These are phyloP conservation scores for Radiomyces spectabilis DNA, from an alignment of 192 early-diverging fungal genomes.

Conservation along the genomic window DNA sequence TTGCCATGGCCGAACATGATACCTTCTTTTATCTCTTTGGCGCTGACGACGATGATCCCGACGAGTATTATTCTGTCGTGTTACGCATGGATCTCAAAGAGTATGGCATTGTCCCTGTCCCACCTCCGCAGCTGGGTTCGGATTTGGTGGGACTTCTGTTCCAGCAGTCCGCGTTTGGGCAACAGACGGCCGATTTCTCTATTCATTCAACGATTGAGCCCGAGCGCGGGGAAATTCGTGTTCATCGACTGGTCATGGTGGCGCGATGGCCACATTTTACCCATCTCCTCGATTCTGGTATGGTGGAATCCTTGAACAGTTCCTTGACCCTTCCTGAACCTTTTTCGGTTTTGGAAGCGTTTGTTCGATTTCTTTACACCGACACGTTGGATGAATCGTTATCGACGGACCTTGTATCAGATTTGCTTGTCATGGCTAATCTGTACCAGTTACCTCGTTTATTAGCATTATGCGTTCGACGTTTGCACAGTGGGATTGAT, in stretches of 20 bases:
- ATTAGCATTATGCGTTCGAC: conserved; percentile 35
- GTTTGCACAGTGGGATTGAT: conserved; percentile 37
- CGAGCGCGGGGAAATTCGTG: conserved; percentile 24
- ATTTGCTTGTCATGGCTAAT: conserved; percentile 53
- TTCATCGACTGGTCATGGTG: conserved; percentile 49
- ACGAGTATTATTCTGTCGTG: conserved; percentile 49
- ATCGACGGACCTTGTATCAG: conserved; percentile 31
- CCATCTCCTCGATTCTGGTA: conserved; percentile 44
- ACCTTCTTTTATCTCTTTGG: conserved; percentile 50
- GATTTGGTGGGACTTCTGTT: conserved; percentile 41
- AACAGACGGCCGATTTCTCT: conserved; percentile 34
- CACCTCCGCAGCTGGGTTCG: conserved; percentile 35
- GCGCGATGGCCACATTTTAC: conserved; percentile 61
- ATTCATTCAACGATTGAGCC: conserved; percentile 34
- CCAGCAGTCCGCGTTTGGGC: conserved; percentile 13
- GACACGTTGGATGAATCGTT: conserved; percentile 34
- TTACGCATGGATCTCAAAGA: conserved; percentile 49
- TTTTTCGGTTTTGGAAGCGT: conserved; percentile 36
- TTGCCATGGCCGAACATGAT: conserved; percentile 45
- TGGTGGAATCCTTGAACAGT: conserved; percentile 40
- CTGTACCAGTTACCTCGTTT: conserved; percentile 51
- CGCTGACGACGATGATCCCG: conserved; percentile 40
- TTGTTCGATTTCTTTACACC: conserved; percentile 52
- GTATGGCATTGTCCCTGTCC: conserved; percentile 45
- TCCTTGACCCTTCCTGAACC: conserved; percentile 46